Conservation (phyloP, 805 yeast genomes). For the Candida parachauliodes region DNA sequence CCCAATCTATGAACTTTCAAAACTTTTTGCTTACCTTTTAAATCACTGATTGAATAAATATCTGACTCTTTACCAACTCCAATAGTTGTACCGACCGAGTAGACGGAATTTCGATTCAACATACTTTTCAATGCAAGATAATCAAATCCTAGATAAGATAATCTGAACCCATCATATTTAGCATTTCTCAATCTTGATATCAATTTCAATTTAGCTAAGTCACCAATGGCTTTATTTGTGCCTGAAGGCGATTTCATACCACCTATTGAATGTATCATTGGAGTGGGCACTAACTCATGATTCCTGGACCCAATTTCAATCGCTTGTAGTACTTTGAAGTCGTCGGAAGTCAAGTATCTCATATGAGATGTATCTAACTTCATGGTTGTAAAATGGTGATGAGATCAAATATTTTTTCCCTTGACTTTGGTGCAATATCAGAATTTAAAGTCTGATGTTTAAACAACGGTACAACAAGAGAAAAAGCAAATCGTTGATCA, state of each 20-base stretch:
- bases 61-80: conserved; percentile 99
- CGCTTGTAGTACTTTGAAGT: conserved; percentile 84
- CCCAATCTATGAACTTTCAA: conserved; percentile 92
- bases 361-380: conserved; percentile 89
- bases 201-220: conserved; percentile 80
- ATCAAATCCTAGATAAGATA: conserved; percentile 88
- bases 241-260: conserved; percentile 72
- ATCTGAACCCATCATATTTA: conserved; percentile 88
- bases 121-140: conserved; percentile 85
- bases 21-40: conserved; percentile 60
- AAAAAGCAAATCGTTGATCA: background rate
- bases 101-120: conserved; percentile 67
- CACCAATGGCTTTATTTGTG: conserved; percentile 75
- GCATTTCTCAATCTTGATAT: conserved; percentile 82
- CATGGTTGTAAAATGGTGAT: conserved; percentile 45
- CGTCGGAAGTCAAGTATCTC: conserved; percentile 89
- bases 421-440: background rate
- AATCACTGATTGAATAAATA: conserved; percentile 77
- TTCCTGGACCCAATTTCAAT: conserved; percentile 87
- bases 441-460: conserved; percentile 2
- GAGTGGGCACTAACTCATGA: conserved; percentile 93
- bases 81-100: conserved; percentile 79
- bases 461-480: conserved; percentile 4
- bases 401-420: conserved; percentile 1
- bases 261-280: conserved; percentile 74